phyloP scores from a whole-genome alignment of 345 rosid genomes.

The Eucalyptus albens region DNA sequence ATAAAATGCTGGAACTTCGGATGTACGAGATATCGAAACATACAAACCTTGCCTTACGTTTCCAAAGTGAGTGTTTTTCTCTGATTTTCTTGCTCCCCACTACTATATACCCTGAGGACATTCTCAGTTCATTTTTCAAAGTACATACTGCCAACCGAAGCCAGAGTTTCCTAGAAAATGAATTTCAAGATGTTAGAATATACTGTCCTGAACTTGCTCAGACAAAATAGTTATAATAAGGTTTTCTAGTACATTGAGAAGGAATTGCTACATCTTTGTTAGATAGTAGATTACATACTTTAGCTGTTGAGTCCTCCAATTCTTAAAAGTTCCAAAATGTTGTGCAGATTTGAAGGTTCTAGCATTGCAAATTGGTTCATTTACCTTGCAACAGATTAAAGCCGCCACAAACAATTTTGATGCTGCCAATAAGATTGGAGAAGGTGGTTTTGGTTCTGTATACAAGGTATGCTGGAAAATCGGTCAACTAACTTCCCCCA shows the following conservation, averaged over 20 bases:
- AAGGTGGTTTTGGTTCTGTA: constrained; percentile 9
- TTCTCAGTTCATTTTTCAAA: not conserved
- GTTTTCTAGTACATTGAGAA: not conserved
- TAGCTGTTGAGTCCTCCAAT: not conserved
- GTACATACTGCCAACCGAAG: not conserved
- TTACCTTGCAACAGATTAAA: constrained; percentile 5
- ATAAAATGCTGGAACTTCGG: not conserved
- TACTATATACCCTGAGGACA: not conserved
- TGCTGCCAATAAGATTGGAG: constrained; percentile 2
- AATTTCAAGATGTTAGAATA: not conserved
- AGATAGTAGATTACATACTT: not conserved
- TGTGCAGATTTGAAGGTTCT: not conserved
- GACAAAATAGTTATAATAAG: not conserved
- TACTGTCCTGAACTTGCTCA: not conserved
- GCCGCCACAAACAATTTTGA: constrained; percentile 5
- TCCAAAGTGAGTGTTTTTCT: not conserved
- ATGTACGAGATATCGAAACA: not conserved
- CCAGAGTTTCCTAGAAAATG: not conserved
- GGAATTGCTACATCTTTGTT: not conserved
- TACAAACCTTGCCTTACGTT: not conserved
- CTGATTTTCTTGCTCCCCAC: not conserved
- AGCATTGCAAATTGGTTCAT: constrained; percentile 5
- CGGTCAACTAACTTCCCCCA: not conserved
- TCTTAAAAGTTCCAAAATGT: not conserved
- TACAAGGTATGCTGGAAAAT: not conserved